phyloP scores from a whole-genome alignment of 495 filamentous ascomycete species.

The Aspergillus saccharolyticus region DNA sequence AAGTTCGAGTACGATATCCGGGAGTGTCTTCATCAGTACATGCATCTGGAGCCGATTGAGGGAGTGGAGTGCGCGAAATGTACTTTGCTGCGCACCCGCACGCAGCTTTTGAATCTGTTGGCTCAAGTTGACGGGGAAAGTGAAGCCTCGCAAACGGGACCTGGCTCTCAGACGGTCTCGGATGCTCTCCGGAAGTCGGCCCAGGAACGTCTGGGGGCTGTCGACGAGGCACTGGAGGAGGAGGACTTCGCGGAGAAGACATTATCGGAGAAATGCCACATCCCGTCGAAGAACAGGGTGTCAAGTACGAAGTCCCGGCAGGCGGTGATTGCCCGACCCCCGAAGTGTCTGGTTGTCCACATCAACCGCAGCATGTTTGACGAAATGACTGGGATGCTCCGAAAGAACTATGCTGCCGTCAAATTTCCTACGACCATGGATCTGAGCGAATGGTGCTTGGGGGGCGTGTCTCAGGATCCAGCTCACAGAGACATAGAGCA shows the following conservation, averaged over 20 bases:
- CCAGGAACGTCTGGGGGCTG: slow-evolving; percentile 50
- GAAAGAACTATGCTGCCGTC: slow-evolving; percentile 78
- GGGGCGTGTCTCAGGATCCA: slow-evolving; percentile 30
- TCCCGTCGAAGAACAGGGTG: slow-evolving; percentile 61
- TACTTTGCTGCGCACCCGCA: slow-evolving; percentile 58
- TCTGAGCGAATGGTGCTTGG: slow-evolving; percentile 72
- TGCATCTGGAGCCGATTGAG: slow-evolving; percentile 74
- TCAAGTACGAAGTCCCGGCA: slow-evolving; percentile 82
- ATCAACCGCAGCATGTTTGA: slow-evolving; percentile 90
- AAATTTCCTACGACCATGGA: slow-evolving; percentile 69
- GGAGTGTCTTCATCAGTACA: slow-evolving; percentile 80
- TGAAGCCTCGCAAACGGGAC: slow-evolving; percentile 7
- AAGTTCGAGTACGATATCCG: slow-evolving; percentile 56
- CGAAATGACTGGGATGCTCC: slow-evolving; percentile 65
- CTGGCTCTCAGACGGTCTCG: slow-evolving; percentile 23
- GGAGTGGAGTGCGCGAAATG: slow-evolving; percentile 91
- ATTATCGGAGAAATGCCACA: slow-evolving; percentile 64
- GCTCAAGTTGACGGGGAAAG: slow-evolving; percentile 29
- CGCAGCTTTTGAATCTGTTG: slow-evolving; percentile 46
- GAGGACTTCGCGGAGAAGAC: slow-evolving; percentile 78
- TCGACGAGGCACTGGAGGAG: slow-evolving; percentile 66
- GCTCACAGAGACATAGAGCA: slow-evolving; percentile 47
- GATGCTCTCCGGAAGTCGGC: slow-evolving; percentile 34
- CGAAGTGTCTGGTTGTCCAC: slow-evolving; percentile 74
- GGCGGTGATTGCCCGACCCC: slow-evolving; percentile 74